Evolutionary conservation across 345 rosid species (phyloP), one percentile per base, ranked within the genome.

Genomic region (Ceriops decandra): DNA sequence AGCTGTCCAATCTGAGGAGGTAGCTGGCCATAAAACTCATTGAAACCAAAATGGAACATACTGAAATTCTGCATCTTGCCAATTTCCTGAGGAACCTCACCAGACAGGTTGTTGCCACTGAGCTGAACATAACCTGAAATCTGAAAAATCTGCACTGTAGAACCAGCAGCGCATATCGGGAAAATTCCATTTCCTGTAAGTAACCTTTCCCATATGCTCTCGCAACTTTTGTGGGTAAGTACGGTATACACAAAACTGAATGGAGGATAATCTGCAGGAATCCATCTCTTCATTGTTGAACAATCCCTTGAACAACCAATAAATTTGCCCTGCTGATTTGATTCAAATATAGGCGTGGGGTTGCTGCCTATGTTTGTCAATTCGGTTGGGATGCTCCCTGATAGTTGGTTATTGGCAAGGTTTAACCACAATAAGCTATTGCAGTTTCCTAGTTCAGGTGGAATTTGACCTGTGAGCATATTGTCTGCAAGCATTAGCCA

Each of bases 401-500:
- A 77, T 22, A 93, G 84, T 35, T 82, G 73, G 78, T 93, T 93
- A 72, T 91, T 86, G 15, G 96, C 91, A 17, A 91, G 85, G 76
- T 91, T 93, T 59, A 93, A 62, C 98, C 98, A 93, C 75, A 93
- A 66, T 71, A 93, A 84, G 78, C 98, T 91, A 2, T 20, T 49
- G 80, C 97, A 91, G 72, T 81, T 89, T 8, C 98, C 98, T 57
- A 93, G 58, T 75, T 89, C 85, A 3, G 42, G 67, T 0, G 98
- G 97, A 57, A 93, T 89, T 60, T 83, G 79, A 3, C 96, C 97
- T 0, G 72, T 69, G 5, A 93, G 79, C 32, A 70, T 75, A 76
- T 93, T 93, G 77, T 89, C 82, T 20, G 98, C 96, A n/a, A 93
- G 92, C 97, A 93, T 89, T 65, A 93, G 67, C 98, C 98, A 93